Evolutionary conservation across 139 green algal genomes (phyloP).

Genomic region (Volvox reticuliferus): DNA sequence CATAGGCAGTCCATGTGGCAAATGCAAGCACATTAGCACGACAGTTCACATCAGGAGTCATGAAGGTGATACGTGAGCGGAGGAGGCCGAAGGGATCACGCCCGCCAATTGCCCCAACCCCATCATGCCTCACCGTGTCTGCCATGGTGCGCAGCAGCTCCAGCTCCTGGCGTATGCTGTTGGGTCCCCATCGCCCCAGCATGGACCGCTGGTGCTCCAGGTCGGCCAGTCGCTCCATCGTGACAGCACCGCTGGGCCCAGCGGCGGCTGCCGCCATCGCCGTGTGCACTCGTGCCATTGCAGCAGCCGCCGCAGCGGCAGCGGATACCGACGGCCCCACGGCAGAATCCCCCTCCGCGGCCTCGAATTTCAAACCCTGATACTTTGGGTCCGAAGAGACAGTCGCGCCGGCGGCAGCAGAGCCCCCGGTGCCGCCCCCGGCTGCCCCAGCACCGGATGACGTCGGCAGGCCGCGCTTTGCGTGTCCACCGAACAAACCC

Average conservation of each 20-base stretch:
- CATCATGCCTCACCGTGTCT: conserved; percentile 44
- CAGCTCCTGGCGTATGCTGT: conserved; percentile 60
- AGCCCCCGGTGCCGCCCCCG: not conserved
- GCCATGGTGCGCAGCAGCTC: conserved; percentile 57
- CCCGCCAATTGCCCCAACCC: too few species aligned
- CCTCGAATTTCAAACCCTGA: not conserved
- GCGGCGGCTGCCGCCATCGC: not conserved
- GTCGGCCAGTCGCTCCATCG: conserved; percentile 54
- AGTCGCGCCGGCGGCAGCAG: not conserved
- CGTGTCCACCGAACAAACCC: not conserved
- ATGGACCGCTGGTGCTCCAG: conserved; percentile 45
- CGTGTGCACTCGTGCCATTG: not conserved
- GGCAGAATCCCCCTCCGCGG: conserved; percentile 14
- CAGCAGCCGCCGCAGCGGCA: not conserved
- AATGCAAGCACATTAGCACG: too few species aligned
- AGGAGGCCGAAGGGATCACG: too few species aligned
- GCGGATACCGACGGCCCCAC: not conserved
- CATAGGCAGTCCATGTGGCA: too few species aligned
- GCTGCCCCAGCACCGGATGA: not conserved
- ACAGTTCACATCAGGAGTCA: too few species aligned
- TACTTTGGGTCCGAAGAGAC: not conserved
- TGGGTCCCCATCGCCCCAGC: conserved; percentile 28
- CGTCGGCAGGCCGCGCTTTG: not conserved
- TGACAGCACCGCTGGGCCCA: not conserved
- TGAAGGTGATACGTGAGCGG: too few species aligned